Evolutionary conservation across 176 grass and related monocot genomes (phyloP), one percentile per base, ranked within the genome.

Genomic region (Carex scoparia): DNA sequence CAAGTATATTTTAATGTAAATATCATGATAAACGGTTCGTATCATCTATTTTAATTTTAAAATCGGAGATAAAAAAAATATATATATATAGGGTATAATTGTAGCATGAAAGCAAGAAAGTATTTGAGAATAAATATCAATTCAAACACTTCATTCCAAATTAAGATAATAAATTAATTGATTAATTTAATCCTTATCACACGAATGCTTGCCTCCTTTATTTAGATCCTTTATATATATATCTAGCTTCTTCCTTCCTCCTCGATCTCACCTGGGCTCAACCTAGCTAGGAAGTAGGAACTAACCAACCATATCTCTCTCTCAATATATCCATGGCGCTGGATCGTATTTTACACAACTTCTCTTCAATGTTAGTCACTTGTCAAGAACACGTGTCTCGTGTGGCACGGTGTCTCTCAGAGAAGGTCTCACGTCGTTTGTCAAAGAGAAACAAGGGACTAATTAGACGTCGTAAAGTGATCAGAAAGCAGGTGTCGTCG

Each of bases 291-390:
- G 28, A 79, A 23, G 23, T 23, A 23, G 23, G 23, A 23, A 23
- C 23, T 23, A 23, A 51, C 56, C 9, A 48, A 38, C 64, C 31
- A 74, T 13, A 19, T 0, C 16, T 16, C 15, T 61, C 56, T 42
- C 30, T 48, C 53, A 37, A 2, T 33, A 16, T 44, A 0, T 19
- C 82, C 77, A 89, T 92, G 87, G 51, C 87, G 10, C 85, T 89
- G 49, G 82, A 74, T 16, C 32, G 40, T 1, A 33, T 65, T 49
- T 31, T 27, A 66, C 72, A 86, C 79, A 54, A 69, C 35, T 27
- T 81, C 84, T 88, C 82, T 49, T n/a, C 87, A 23, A 84, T 92
- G 38, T 64, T 89, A 14, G 61, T 71, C 70, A 63, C 85, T 11
- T 84, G 70, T 73, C 75, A 31, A 62, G 18, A 35, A 77, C 65